Conservation (phyloP, 208 protist species). For the Leishmania turanica region DNA sequence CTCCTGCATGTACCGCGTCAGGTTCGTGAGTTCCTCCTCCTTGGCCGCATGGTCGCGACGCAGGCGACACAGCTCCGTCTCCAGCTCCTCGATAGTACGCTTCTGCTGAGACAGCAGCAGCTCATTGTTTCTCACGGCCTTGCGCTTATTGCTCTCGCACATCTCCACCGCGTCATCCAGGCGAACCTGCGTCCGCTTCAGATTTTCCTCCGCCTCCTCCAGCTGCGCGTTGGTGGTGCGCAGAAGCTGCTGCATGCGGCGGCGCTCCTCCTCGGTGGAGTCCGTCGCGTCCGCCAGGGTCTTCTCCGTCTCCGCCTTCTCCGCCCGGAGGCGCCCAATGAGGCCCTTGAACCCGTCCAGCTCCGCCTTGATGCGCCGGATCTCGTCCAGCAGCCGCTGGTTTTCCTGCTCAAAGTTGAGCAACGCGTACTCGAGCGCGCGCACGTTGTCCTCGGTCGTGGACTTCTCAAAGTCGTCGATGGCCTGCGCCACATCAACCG, state of each 20-base stretch:
- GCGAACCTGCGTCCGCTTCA: conserved; percentile 31
- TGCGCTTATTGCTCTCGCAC: conserved; percentile 42
- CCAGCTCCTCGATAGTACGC: conserved; percentile 43
- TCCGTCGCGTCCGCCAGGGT: conserved; percentile 28
- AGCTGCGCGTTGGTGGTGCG: conserved; percentile 44
- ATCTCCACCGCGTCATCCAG: conserved; percentile 36
- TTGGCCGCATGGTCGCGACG: conserved; percentile 32
- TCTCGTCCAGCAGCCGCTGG: conserved; percentile 47
- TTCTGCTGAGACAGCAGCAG: conserved; percentile 53
- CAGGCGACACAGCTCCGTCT: conserved; percentile 40
- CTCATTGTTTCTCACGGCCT: conserved; percentile 51
- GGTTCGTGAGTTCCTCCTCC: conserved; percentile 57
- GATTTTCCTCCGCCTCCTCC: conserved; percentile 35
- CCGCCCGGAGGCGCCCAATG: conserved; percentile 48
- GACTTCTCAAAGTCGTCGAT: conserved; percentile 63
- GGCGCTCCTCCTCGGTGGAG: conserved; percentile 43
- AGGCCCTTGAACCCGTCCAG: conserved; percentile 51
- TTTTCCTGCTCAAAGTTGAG: conserved; percentile 66
- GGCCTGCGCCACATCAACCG: conserved; percentile 20
- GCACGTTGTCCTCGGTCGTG: conserved; percentile 54
- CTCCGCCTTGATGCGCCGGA: conserved; percentile 38
- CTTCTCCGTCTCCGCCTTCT: conserved; percentile 51
- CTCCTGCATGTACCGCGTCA: conserved; percentile 49
- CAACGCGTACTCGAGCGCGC: conserved; percentile 57
- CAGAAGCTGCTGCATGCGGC: conserved; percentile 40